A percentile compares a stretch with the other conserved stretches of the same genome.
Conservation (phyloP, 1,284 basidiomycete species). For the Austroboletus niveus region DNA sequence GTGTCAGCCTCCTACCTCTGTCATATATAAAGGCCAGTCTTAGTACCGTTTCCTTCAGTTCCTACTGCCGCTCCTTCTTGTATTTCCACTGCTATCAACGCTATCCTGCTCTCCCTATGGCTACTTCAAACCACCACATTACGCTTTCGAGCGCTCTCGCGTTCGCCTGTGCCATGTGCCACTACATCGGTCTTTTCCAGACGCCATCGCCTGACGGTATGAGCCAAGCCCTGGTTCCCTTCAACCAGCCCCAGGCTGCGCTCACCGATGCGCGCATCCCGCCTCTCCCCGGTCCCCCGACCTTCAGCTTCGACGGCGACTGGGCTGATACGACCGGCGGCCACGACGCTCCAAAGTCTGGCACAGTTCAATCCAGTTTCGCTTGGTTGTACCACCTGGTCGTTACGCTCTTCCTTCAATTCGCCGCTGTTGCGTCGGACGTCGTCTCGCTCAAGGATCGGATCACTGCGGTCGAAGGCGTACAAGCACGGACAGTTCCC, state of each 20-base stretch:
- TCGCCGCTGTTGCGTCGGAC: constrained; percentile 10
- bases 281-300: not conserved
- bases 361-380: constrained; percentile 2
- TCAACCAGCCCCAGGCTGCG: not conserved
- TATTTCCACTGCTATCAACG: not conserved
- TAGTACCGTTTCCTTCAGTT: not conserved
- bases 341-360: not conserved
- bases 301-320: not conserved
- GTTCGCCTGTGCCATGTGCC: constrained; percentile 4
- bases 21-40: constrained; percentile 7
- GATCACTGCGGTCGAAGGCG: constrained; percentile 14
- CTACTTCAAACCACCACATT: constrained; percentile 2
- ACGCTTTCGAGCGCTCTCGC: not conserved
- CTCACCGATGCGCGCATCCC: not conserved
- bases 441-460: constrained; percentile 21
- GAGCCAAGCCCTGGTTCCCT: not conserved
- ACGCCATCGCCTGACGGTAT: not conserved
- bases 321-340: not conserved
- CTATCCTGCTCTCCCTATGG: constrained; percentile 10
- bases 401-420: constrained; percentile 5
- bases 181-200: not conserved
- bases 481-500: not conserved
- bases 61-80: not conserved
- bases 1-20: constrained; percentile 1
- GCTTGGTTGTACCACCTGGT: constrained; percentile 12